phyloP scores from a whole-genome alignment of 441 rosid genomes.

The Croton setiger region DNA sequence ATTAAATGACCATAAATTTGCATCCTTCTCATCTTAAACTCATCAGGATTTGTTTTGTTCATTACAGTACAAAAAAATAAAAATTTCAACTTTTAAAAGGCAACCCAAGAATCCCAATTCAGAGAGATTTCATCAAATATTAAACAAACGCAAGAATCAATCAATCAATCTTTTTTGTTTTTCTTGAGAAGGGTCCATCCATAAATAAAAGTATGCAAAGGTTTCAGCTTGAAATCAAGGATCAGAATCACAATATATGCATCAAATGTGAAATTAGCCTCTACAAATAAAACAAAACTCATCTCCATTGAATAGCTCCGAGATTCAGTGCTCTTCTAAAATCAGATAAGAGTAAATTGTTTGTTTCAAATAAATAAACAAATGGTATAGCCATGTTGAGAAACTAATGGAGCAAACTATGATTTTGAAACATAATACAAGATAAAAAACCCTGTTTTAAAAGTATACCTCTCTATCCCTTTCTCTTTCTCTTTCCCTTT shows the following conservation, averaged over 20 bases:
- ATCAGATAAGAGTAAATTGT: background rate
- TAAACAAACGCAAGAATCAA: too few relatives aligned
- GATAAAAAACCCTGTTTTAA: background rate
- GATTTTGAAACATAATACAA: background rate
- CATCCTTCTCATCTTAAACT: background rate
- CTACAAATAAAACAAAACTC: background rate
- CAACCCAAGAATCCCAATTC: background rate
- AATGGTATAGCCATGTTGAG: background rate
- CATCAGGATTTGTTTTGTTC: too few relatives aligned
- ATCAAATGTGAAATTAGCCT: constrained; percentile 1
- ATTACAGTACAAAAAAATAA: background rate
- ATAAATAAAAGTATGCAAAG: background rate
- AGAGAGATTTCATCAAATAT: background rate
- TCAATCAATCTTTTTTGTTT: background rate
- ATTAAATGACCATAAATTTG: background rate
- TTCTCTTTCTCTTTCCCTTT: constrained; percentile 34
- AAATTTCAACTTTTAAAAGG: background rate
- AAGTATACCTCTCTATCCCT: constrained; percentile 30
- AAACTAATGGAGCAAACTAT: background rate
- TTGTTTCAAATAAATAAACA: background rate
- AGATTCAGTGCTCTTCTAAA: background rate
- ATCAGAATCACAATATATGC: background rate
- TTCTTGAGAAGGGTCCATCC: too few relatives aligned
- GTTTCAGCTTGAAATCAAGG: background rate
- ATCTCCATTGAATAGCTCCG: background rate